Evolutionary conservation across 768 basidiomycete genomes (phyloP).

Genomic region (Boletus barrowsii): DNA sequence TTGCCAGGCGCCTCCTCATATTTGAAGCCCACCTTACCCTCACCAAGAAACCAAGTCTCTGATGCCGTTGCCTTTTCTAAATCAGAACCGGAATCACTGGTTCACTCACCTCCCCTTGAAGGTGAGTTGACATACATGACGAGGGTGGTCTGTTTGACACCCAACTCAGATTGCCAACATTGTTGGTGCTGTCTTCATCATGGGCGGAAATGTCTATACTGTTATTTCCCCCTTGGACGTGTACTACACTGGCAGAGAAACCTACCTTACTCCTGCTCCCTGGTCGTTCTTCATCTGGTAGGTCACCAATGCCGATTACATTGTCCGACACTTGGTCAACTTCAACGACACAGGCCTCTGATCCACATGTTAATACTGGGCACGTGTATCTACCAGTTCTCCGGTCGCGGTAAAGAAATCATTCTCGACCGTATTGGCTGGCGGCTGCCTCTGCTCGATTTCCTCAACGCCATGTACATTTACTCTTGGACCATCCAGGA

Average conservation of each 20-base stretch:
- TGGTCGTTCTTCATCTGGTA: constrained; percentile 65
- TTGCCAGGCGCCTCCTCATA: constrained; percentile 9
- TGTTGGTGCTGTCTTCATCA: constrained; percentile 50
- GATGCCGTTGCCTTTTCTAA: constrained; percentile 27
- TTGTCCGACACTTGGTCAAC: neutral
- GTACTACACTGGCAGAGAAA: constrained; percentile 51
- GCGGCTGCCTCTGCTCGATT: constrained; percentile 59
- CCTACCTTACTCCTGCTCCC: constrained; percentile 64
- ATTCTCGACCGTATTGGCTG: constrained; percentile 66
- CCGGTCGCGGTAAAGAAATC: constrained; percentile 49
- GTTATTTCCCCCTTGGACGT: constrained; percentile 51
- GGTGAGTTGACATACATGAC: constrained; percentile 30
- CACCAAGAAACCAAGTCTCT: neutral
- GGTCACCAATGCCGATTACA: constrained; percentile 8
- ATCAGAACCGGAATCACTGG: constrained; percentile 35
- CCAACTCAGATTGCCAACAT: constrained; percentile 48
- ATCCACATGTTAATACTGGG: constrained; percentile 68
- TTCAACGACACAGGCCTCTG: constrained; percentile 40
- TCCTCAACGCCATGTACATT: constrained; percentile 65
- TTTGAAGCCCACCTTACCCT: constrained; percentile 12
- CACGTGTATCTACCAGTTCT: constrained; percentile 60
- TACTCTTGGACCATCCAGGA: constrained; percentile 55
- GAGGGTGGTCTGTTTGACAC: constrained; percentile 2
- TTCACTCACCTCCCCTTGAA: constrained; percentile 53
- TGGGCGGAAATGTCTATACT: constrained; percentile 60